Evolutionary conservation across 2,329 filamentous ascomycete genomes (phyloP).

Genomic region (Stemphylium lycopersici): DNA sequence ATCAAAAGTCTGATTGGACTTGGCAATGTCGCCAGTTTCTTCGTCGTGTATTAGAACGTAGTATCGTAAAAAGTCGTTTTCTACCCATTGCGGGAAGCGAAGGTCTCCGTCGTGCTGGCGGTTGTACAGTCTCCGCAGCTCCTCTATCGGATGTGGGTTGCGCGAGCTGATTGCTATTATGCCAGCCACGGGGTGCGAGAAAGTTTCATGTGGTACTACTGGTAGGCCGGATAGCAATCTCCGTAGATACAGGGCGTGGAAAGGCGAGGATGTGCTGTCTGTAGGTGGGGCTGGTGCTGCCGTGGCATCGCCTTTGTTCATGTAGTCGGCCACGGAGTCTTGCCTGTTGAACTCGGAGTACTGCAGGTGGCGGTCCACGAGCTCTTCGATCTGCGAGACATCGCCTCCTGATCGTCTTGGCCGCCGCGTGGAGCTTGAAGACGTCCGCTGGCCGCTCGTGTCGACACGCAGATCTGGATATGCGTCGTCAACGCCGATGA

Average conservation of each 20-base stretch:
- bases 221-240: constrained; percentile 81
- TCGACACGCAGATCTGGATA: constrained; percentile 48
- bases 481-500: constrained; percentile 71
- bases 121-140: constrained; percentile 80
- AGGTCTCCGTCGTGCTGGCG: constrained; percentile 80
- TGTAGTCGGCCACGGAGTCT: constrained; percentile 49
- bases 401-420: constrained; percentile 56
- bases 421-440: constrained; percentile 35
- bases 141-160: constrained; percentile 82
- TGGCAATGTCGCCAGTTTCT: constrained; percentile 88
- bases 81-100: constrained; percentile 81
- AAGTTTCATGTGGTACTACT: constrained; percentile 85
- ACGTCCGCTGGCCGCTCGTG: constrained; percentile 29
- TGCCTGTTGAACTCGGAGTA: constrained; percentile 67
- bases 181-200: constrained; percentile 91
- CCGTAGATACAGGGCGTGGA: constrained; percentile 84
- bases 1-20: constrained; percentile 89
- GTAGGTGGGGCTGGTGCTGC: constrained; percentile 11
- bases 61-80: constrained; percentile 90
- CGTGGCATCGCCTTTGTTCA: constrained; percentile 43
- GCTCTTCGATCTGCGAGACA: constrained; percentile 75
- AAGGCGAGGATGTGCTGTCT: constrained; percentile 66
- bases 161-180: constrained; percentile 94
- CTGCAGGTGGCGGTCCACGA: constrained; percentile 78
- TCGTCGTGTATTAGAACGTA: constrained; percentile 97